Base-by-base conservation (phyloP, 2,329 filamentous ascomycete genomes). In the Neofusicoccum umdonicola region DNA sequence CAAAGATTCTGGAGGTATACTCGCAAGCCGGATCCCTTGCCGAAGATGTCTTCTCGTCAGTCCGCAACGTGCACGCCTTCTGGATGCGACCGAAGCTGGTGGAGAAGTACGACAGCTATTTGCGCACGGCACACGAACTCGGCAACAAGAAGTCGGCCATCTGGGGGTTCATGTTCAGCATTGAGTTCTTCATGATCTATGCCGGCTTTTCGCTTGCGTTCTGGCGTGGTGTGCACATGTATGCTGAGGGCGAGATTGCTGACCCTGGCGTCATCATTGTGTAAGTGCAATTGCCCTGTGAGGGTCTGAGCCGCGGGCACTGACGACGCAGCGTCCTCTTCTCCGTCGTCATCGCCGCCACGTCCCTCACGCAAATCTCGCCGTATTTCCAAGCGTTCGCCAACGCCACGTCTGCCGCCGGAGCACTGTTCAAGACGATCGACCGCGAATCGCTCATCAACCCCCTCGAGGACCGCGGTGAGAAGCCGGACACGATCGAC, bases 11-110 rank as follows among this genome's bases (percentile, higher is more conserved):
- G 54, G 66, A 71, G 1, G 75, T 82, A n/a, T 80, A 79, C 65
- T 79, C 79, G 7, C 74, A 77, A 64, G 82, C 80, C 4, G 79
- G 77, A 1, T 73, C 76, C 6, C 71, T 85, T 3, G 82, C 83
- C 1, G 81, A 85, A 70, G 83, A 85, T 65, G 80, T 82, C 0
- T 75, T 85, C 44, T 77, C 77, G 7, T 82, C 80, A 0, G 80
- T 85, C 65, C 76, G 79, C 2, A 85, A 81, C 0, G 80, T 85
- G 8, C 77, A 79, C 54, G 81, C 81, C 0, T 82, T 82, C 65
- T 77, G 79, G 34, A 74, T 77, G 7, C 74, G 77, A 41, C 72
- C 76, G 4, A 77, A 80, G 57, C 71, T 84, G 44, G 73, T 77
- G 2, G 67, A 69, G 15, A 78, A 74, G 66, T 84, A 83, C 66